phyloP scores from a whole-genome alignment of 352 stramenopile species.

The Globisporangium emineosum region DNA sequence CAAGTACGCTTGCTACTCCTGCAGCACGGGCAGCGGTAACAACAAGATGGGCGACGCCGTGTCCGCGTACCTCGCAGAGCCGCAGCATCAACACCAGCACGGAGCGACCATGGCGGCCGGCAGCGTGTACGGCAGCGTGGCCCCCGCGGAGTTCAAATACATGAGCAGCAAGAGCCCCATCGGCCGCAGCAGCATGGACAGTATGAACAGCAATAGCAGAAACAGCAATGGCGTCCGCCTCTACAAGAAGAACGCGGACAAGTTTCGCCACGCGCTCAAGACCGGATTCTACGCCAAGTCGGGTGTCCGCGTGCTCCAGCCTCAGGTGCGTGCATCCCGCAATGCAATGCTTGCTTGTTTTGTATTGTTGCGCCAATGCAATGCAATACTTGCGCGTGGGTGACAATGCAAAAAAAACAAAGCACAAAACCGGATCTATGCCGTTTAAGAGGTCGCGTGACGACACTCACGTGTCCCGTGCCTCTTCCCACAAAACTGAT shows the following conservation, averaged over 20 bases:
- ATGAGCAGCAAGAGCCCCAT: background rate
- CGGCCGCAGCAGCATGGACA: background rate
- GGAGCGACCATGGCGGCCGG: background rate
- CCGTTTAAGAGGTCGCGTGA: background rate
- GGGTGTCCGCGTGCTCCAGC: constrained; percentile 29
- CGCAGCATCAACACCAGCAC: background rate
- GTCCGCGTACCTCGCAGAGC: constrained; percentile 17
- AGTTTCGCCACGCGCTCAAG: constrained; percentile 40
- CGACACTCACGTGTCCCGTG: background rate
- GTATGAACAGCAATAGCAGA: background rate
- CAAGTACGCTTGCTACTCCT: constrained; percentile 40
- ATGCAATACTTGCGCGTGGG: background rate
- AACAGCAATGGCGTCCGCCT: background rate
- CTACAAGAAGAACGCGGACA: constrained; percentile 39
- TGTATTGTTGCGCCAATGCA: background rate
- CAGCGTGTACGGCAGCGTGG: constrained; percentile 6
- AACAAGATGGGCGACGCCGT: constrained; percentile 31
- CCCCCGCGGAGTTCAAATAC: constrained; percentile 2
- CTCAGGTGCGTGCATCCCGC: constrained; percentile 12
- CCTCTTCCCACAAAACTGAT: background rate
- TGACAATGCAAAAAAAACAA: background rate
- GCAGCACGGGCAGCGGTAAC: constrained; percentile 34
- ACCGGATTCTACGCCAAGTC: constrained; percentile 34
- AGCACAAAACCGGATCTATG: background rate
- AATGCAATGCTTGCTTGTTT: background rate